Conservation (phyloP, 345 rosid species). For the Psidium guajava region DNA sequence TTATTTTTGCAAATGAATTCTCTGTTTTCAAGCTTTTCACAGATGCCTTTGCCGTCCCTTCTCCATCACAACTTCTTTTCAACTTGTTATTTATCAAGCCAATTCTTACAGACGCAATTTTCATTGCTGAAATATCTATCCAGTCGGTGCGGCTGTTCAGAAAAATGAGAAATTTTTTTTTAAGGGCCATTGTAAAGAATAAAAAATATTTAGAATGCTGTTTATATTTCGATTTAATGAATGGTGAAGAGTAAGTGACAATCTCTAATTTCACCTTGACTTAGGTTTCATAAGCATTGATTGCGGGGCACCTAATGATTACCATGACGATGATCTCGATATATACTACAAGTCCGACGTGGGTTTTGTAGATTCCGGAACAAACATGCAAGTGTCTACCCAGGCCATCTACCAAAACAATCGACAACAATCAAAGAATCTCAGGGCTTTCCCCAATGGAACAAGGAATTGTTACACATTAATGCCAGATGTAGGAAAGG, state of each 20-base stretch:
- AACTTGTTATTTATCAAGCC: background rate
- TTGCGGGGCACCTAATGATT: too few species aligned
- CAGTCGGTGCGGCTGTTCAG: background rate
- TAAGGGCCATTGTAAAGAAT: background rate
- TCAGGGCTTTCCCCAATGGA: constrained; percentile 20
- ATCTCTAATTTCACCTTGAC: too few species aligned
- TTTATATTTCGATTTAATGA: too few species aligned
- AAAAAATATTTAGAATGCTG: background rate
- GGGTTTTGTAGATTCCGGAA: constrained; percentile 1
- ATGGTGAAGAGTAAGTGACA: too few species aligned
- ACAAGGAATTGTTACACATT: constrained; percentile 20
- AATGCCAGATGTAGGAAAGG: background rate
- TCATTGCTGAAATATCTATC: background rate
- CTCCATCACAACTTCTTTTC: background rate
- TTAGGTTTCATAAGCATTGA: too few species aligned
- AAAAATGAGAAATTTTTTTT: background rate
- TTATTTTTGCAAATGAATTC: background rate
- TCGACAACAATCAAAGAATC: background rate
- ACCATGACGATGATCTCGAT: background rate
- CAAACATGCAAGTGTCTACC: background rate
- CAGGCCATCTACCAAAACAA: background rate
- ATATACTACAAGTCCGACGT: constrained; percentile 8
- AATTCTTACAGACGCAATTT: background rate
- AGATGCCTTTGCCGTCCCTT: background rate
- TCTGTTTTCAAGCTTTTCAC: background rate